Conservation (phyloP, 306 rosid genomes). For the Casuarina cunninghamiana region DNA sequence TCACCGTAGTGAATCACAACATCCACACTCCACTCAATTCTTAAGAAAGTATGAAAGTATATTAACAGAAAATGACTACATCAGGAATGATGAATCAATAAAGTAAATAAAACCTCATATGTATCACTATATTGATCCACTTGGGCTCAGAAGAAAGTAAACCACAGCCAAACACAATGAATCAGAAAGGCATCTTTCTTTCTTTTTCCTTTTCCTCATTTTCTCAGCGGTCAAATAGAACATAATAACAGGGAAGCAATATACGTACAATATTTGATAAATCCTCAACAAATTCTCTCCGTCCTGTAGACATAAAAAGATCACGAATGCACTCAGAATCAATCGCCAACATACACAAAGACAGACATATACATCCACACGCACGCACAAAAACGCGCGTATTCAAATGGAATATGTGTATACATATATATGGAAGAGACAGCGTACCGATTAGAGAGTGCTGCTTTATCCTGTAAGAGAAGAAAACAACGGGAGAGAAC, state of each 20-base stretch:
- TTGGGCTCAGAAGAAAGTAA: slow-evolving; percentile 20
- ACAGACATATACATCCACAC: background rate
- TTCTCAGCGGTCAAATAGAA: slow-evolving; percentile 28
- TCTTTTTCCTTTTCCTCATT: slow-evolving; percentile 7
- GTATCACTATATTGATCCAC: background rate
- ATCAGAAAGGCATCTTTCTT: slow-evolving; percentile 4
- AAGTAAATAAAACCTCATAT: background rate
- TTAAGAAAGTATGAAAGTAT: background rate
- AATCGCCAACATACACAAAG: background rate
- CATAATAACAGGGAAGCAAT: slow-evolving; percentile 24
- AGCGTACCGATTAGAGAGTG: slow-evolving; percentile 50
- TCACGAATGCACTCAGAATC: slow-evolving; percentile 27
- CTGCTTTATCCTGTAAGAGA: slow-evolving; percentile 52
- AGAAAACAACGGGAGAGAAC: slow-evolving; percentile 70
- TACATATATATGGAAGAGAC: background rate
- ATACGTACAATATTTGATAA: slow-evolving; percentile 71
- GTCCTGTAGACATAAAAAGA: slow-evolving; percentile 50
- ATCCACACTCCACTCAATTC: slow-evolving; percentile 22
- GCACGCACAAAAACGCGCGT: background rate
- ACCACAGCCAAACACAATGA: background rate
- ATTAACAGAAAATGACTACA: background rate
- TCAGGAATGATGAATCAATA: background rate
- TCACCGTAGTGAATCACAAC: slow-evolving; percentile 19
- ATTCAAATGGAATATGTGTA: background rate
- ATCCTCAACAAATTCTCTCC: slow-evolving; percentile 65